Conservation (phyloP, 176 grass and related monocot species). For the Aegilops sharonensis region DNA sequence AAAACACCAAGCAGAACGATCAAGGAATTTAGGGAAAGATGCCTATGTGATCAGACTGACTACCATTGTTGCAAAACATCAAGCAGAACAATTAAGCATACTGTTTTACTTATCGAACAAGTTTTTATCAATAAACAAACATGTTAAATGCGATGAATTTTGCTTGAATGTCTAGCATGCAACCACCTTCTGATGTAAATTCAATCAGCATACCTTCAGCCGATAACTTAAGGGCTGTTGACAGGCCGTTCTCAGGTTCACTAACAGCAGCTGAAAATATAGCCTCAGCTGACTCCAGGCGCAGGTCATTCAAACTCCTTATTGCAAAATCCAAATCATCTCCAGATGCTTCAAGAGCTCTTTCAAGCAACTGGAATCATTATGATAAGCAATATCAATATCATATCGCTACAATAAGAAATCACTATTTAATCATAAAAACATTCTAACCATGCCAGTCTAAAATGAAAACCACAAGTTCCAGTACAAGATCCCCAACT, state of each 20-base stretch:
- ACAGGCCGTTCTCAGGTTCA: conserved; percentile 41
- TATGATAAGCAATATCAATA: conserved; percentile 22
- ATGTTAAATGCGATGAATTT: not conserved
- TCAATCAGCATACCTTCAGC: conserved; percentile 42
- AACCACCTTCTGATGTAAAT: conserved; percentile 14
- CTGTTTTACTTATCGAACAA: not conserved
- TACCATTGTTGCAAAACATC: not conserved
- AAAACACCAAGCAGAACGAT: not conserved
- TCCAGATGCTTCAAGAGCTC: conserved; percentile 68
- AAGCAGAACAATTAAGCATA: not conserved
- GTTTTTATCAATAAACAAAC: not conserved
- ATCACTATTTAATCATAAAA: not conserved
- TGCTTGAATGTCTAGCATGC: not conserved
- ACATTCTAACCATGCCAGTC: not conserved
- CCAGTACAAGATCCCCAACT: not conserved
- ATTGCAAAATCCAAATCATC: conserved; percentile 85
- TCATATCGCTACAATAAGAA: not conserved
- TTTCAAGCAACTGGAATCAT: conserved; percentile 75
- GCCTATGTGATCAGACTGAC: not conserved
- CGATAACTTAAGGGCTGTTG: conserved; percentile 36
- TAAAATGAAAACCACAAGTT: not conserved
- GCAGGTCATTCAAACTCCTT: conserved; percentile 59
- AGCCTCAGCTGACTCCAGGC: conserved; percentile 46
- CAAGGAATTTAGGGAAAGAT: not conserved
- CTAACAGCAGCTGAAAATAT: conserved; percentile 27